Base-by-base conservation (phyloP, 495 filamentous ascomycete species). In the Neurospora sp. region DNA sequence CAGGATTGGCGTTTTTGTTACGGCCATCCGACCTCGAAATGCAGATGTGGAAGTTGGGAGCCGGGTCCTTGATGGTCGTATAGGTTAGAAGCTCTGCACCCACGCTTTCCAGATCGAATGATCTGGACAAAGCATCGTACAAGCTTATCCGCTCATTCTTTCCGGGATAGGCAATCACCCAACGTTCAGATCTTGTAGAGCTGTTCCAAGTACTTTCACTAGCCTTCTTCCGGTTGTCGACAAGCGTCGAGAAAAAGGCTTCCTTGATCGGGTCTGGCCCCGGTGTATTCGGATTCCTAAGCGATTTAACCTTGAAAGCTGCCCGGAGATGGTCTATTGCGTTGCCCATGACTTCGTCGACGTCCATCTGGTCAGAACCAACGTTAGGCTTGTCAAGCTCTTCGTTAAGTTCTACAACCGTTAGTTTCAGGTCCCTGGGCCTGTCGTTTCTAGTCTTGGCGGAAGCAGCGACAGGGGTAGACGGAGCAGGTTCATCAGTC, bases 271-370 rank as follows among this genome's bases (percentile, higher is more conserved):
- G 84, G 79, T 98, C 96, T 8, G 44, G 82, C 40, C 8, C 91
- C 91, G 53, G 2, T 8, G 53, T 65, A 18, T 16, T 37, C 22
- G 53, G 27, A 37, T 65, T 65, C 27, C 53, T 3, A 37, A 35
- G 27, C 48, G 89, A 86, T 12, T 85, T 79, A 42, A 93, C 87
- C 74, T 88, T 90, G 77, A 97, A 94, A 4, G 94, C 94, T 74
- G 92, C 93, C 78, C 93, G 90, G n/a, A 97, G 85, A 45, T 95
- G 92, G 75, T 94, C 94, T 42, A 96, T 87, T 31, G 96, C 90
- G 78, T 96, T 94, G 45, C 93, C 93, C 79, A 97, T 94, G 44
- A 97, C 94, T 80, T 99, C 96, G 10, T 92, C 94, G 8, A 97
- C 96, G 83, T 99, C 96, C 83, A 98, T 95, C 78, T 94, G 85